Conservation (phyloP, 139 green algal genomes). For the Tetraselmis striata region DNA sequence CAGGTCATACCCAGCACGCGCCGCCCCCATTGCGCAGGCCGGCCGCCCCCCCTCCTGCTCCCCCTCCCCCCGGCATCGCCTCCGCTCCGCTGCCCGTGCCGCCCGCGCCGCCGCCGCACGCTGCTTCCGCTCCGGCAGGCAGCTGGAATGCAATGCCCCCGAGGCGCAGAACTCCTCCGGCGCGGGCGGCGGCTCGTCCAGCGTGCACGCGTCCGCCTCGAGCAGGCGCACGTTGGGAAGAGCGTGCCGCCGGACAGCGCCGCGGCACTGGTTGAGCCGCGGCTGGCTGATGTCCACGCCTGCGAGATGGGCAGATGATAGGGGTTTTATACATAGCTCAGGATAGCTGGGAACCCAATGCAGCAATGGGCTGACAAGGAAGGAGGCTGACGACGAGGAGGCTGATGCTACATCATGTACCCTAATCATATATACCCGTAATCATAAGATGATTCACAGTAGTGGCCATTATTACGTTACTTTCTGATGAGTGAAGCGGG, state of each 20-base stretch:
- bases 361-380: too few relatives aligned
- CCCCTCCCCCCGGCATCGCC: background rate
- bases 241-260: background rate
- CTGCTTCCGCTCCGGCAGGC: background rate
- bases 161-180: background rate
- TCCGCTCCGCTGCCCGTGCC: background rate
- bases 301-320: too few relatives aligned
- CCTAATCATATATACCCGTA: too few relatives aligned
- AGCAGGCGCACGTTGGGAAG: background rate
- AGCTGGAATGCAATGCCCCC: background rate
- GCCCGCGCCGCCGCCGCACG: too few relatives aligned
- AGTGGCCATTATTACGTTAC: too few relatives aligned
- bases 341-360: too few relatives aligned
- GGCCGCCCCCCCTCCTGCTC: background rate
- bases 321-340: too few relatives aligned
- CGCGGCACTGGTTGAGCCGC: background rate
- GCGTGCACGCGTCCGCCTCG: background rate
- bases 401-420: too few relatives aligned
- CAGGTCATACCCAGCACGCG: background rate
- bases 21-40: background rate
- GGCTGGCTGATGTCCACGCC: background rate
- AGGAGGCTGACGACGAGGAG: too few relatives aligned
- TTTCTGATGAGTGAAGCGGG: too few relatives aligned
- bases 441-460: too few relatives aligned
- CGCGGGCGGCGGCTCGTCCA: background rate